Evolutionary conservation across 768 basidiomycete species (phyloP), one percentile per base, ranked within the genome.

Genomic region (Chlorophyllum brunneum): DNA sequence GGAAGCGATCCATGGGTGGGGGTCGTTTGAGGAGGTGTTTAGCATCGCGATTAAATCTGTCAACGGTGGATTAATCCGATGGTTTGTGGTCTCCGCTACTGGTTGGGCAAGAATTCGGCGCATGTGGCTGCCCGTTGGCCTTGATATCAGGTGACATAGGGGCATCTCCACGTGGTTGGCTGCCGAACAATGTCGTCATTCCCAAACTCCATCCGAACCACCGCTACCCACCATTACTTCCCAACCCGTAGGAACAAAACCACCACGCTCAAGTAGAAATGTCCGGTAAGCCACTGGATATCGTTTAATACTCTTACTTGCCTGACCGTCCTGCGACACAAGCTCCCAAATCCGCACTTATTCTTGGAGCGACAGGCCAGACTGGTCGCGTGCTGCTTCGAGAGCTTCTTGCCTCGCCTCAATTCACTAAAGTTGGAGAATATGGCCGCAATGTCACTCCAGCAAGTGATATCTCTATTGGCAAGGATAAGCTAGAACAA

Each of bases 301-400:
- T 13, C 27, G 2, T n/a, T 9, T 13, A 13, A n/a, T 18, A 13
- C 7, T 29, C 8, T 20, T 15, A 5, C 37, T 39, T 9, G 36
- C 16, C 9, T 30, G 8, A 26, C 4, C 24, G 2, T 8, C 31
- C 24, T 22, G 5, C n/a, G n/a, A n/a, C 23, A 38, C 9, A n/a
- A 48, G 36, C 8, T 20, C 57, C 62, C n/a, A 59, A 68, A 60
- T 70, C 80, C 13, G 87, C 88, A n/a, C 77, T 92, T 51, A 69
- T 92, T 18, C 58, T 92, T 37, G 90, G 90, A 16, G 83, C 82
- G 1, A 90, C 89, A 1, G 90, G 90, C 44, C 81, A 81, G 45
- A 75, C 75, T 2, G 90, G 90, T 29, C 77, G 75, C 34, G 67
- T 76, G 34, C 68, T 89, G 38, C 77, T 92, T 13, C 69, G 69